These are phyloP conservation scores for Colletotrichum spinosum DNA, from an alignment of 2,329 filamentous ascomycete species.

Conservation along the genomic window DNA sequence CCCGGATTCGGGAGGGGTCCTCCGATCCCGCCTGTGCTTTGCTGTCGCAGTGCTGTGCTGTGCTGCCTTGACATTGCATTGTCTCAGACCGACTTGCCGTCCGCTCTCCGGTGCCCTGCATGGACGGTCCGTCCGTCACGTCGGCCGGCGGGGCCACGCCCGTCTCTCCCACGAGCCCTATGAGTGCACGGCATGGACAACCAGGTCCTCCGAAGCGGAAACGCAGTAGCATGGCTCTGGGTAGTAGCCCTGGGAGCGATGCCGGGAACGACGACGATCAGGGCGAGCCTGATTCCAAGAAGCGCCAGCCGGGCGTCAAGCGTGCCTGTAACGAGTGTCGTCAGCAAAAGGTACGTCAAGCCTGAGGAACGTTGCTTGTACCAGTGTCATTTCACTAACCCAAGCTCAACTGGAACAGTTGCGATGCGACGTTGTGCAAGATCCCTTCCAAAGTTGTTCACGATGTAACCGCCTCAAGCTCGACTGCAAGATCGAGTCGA, in stretches of 20 bases:
- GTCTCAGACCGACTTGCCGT: slow-evolving; percentile 33
- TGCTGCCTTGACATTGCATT: slow-evolving; percentile 19
- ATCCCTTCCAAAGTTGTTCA: slow-evolving; percentile 81
- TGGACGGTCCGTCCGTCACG: slow-evolving; percentile 61
- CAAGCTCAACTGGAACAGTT: slow-evolving; percentile 60
- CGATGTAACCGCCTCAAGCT: slow-evolving; percentile 84
- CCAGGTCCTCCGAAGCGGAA: slow-evolving; percentile 68
- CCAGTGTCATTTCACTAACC: slow-evolving; percentile 15
- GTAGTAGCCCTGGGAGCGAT: slow-evolving; percentile 72
- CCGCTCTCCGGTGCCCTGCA: slow-evolving; percentile 46
- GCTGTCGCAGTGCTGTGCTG: too few species aligned
- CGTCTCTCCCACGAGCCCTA: slow-evolving; percentile 67
- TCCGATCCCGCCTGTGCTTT: slow-evolving; percentile 36
- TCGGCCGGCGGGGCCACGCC: slow-evolving; percentile 60
- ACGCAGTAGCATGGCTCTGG: slow-evolving; percentile 63
- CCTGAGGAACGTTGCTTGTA: background rate
- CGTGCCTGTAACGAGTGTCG: slow-evolving; percentile 87
- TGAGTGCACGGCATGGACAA: slow-evolving; percentile 62
- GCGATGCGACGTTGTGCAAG: slow-evolving; percentile 86
- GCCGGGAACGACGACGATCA: slow-evolving; percentile 69
- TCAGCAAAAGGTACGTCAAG: slow-evolving; percentile 80
- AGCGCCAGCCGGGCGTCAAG: slow-evolving; percentile 77
- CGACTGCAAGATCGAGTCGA: slow-evolving; percentile 87
- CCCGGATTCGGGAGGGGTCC: slow-evolving; percentile 34
- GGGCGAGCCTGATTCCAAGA: slow-evolving; percentile 65